Base-by-base conservation (phyloP, 1,284 basidiomycete genomes). In the Sutorius eximius region DNA sequence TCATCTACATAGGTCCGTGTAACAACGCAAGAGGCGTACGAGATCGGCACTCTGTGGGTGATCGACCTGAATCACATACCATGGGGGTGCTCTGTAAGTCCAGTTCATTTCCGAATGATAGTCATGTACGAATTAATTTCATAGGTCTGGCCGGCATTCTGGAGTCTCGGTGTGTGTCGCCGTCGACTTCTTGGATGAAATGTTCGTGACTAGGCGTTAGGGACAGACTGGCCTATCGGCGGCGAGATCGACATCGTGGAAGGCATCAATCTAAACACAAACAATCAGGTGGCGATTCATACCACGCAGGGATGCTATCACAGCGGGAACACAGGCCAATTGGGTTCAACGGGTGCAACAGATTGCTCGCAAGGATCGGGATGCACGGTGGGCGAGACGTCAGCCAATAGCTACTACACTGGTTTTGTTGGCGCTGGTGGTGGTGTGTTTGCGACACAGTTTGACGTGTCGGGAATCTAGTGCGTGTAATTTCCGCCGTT, bases 391-490 rank as follows among this genome's bases (percentile, higher is more conserved):
- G 70, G 62, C 1, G 85, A 88, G 66, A 78, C 70, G 0, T 79
- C 80, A 55, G 70, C 75, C 12, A 83, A 83, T 55, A 87, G 83
- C 60, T 91, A 78, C 62, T 81, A 80, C 0, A 62, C 61, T 7
- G 78, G 74, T 2, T 92, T 93, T 62, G 80, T 82, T 0, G 57
- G 71, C 0, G 83, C 81, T 1, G 86, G 88, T 13, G 90, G 90
- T 24, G 89, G 89, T 0, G 85, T 90, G 1, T 92, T 78, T 69
- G 87, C 87, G 0, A 74, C 83, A 6, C 87, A 89, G 63, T 83
- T 87, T 61, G 86, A 87, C 38, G 70, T 76, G 2, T 66, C 77
- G 6, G 87, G 79, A 5, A 75, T 87, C 24, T 84, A 70, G 76
- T 83, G 69, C 75, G 85, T 83, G 69, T 63, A 20, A 27, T 70